Evolutionary conservation across 495 filamentous ascomycete genomes (phyloP).

Genomic region (Trichoderma erinaceum): DNA sequence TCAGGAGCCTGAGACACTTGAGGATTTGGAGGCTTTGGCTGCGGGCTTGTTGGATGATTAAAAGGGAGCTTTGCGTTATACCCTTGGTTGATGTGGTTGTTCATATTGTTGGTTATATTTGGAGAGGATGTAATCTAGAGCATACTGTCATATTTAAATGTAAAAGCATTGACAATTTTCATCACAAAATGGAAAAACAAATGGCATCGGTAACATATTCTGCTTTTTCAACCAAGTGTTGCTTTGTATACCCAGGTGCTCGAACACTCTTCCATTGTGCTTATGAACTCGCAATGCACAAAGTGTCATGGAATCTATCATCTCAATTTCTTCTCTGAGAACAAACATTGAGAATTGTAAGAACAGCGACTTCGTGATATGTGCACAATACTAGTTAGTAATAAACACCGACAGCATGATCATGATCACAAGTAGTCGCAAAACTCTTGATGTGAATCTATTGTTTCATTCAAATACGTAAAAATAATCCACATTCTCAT

Average conservation of each 20-base stretch:
- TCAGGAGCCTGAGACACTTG: slow-evolving; percentile 72
- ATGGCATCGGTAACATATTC: background rate
- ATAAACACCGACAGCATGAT: background rate
- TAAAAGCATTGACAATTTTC: background rate
- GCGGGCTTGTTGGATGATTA: slow-evolving; percentile 65
- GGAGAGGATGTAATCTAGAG: slow-evolving; percentile 2
- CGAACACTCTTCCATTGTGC: too few relatives aligned
- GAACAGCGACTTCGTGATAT: background rate
- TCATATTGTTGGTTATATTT: background rate
- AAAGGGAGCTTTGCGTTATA: background rate
- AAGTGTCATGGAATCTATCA: too few relatives aligned
- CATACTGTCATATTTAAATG: background rate
- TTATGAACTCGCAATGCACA: too few relatives aligned
- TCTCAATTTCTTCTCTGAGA: background rate
- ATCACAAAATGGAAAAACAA: background rate
- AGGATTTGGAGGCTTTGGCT: slow-evolving; percentile 85
- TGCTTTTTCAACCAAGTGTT: too few relatives aligned
- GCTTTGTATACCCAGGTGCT: too few relatives aligned
- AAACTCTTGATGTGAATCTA: background rate
- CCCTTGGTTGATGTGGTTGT: background rate
- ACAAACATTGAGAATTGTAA: background rate
- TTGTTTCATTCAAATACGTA: slow-evolving; percentile 10
- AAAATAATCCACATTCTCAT: background rate
- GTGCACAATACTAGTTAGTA: background rate
- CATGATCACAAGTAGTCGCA: too few relatives aligned